Evolutionary conservation across 768 basidiomycete genomes (phyloP).

Genomic region (Amanita subjunquillea): DNA sequence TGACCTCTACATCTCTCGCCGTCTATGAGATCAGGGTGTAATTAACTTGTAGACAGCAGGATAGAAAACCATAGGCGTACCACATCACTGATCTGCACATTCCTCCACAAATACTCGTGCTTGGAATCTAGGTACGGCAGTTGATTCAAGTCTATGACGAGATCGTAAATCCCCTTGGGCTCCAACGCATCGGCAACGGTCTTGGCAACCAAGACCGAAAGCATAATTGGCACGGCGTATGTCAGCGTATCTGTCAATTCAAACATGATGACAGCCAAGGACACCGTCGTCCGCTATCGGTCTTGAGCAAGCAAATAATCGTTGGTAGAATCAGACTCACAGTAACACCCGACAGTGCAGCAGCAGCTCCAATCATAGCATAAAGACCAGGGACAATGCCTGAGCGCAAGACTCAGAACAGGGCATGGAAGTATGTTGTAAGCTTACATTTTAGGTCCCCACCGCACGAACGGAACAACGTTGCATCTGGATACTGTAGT

Average conservation of each 20-base stretch:
- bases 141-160: constrained; percentile 87
- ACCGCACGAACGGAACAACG: constrained; percentile 57
- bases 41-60: background rate
- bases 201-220: constrained; percentile 82
- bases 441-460: constrained; percentile 54
- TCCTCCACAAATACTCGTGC: constrained; percentile 83
- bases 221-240: constrained; percentile 86
- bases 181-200: constrained; percentile 83
- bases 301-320: background rate
- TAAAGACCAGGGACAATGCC: constrained; percentile 82
- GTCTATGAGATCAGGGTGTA: constrained; percentile 31
- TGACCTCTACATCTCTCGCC: constrained; percentile 54
- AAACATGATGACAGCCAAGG: constrained; percentile 92
- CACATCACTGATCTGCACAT: constrained; percentile 64
- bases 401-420: constrained; percentile 11
- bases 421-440: background rate
- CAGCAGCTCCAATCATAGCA: constrained; percentile 95
- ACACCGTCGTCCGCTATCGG: constrained; percentile 73
- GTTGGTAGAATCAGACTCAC: constrained; percentile 27
- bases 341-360: constrained; percentile 91
- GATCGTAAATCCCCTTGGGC: constrained; percentile 93
- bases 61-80: constrained; percentile 31
- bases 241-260: constrained; percentile 90
- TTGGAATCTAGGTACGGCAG: constrained; percentile 91
- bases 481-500: constrained; percentile 44